Percentiles rank a stretch among this genome's conserved stretches.
phyloP scores from a whole-genome alignment of 2,329 filamentous ascomycete genomes.

The Microdochium nivale region DNA sequence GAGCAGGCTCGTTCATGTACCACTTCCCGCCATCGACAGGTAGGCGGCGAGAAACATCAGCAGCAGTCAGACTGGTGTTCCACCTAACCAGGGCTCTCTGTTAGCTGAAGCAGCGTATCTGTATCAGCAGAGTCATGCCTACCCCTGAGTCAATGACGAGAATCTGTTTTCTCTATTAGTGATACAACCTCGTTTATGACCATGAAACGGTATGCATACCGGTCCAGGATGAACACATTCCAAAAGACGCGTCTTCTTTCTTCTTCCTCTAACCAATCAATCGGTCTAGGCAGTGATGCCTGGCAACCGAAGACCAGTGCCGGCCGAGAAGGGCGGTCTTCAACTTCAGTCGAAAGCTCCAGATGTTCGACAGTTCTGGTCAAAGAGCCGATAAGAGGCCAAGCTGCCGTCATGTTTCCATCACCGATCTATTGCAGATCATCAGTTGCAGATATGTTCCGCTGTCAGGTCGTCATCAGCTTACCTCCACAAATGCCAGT shows the following conservation, averaged over 20 bases:
- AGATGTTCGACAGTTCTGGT: conserved; percentile 20
- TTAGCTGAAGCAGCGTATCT: not conserved
- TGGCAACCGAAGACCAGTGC: not conserved
- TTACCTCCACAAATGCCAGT: conserved; percentile 13
- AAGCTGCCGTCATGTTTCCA: conserved; percentile 13
- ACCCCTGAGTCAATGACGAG: not conserved
- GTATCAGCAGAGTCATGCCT: not conserved
- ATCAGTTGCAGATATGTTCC: not conserved
- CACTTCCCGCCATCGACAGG: conserved; percentile 22
- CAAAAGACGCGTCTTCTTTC: conserved; percentile 20
- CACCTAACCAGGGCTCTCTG: conserved; percentile 11
- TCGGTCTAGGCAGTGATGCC: conserved; percentile 7
- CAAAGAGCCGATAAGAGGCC: conserved; percentile 20
- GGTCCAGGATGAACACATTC: conserved; percentile 9
- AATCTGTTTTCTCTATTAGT: not conserved
- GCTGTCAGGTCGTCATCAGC: not conserved
- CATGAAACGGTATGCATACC: conserved; percentile 14
- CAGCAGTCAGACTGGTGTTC: conserved; percentile 22
- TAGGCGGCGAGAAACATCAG: conserved; percentile 22
- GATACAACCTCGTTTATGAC: too few relatives aligned
- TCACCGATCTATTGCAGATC: conserved; percentile 10
- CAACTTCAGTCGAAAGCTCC: conserved; percentile 5
- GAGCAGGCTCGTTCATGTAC: conserved; percentile 18
- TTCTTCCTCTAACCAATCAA: conserved; percentile 17
- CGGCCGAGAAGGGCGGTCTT: not conserved